Percentiles rank a stretch among this genome's conserved stretches.
These are phyloP conservation scores for Fraxinus sp. DNA, from an alignment of 305 asterid genomes.

Conservation along the genomic window DNA sequence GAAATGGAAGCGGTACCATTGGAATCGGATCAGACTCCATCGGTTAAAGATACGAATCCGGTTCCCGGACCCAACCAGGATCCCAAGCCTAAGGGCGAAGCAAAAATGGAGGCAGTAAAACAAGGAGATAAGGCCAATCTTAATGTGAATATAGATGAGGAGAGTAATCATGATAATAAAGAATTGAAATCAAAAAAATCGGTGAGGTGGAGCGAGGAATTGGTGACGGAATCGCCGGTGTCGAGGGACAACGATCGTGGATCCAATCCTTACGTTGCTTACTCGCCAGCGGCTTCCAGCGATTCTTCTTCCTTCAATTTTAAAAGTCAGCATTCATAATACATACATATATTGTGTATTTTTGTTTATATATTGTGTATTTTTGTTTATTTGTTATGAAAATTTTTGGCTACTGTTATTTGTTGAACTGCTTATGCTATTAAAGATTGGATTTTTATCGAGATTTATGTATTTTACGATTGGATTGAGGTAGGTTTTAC, in stretches of 20 bases:
- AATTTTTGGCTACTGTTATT: background rate
- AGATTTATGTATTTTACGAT: conserved; percentile 29
- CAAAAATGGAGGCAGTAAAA: conserved; percentile 9
- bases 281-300: conserved; percentile 47
- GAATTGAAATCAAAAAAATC: conserved; percentile 61
- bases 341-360: background rate
- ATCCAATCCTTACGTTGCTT: conserved; percentile 66
- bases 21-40: conserved; percentile 31
- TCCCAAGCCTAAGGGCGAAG: conserved; percentile 34
- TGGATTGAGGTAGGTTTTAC: conserved; percentile 23
- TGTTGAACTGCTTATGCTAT: background rate
- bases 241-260: conserved; percentile 48
- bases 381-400: background rate
- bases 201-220: conserved; percentile 73
- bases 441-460: conserved; percentile 18
- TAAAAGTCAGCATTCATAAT: conserved; percentile 38
- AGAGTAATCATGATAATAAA: conserved; percentile 15
- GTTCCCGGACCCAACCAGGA: conserved; percentile 24
- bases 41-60: conserved; percentile 36
- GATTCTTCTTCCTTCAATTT: conserved; percentile 56
- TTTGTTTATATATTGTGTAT: background rate
- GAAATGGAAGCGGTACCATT: conserved; percentile 37
- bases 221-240: conserved; percentile 58
- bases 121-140: conserved; percentile 24
- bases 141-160: conserved; percentile 35